Conservation (phyloP, 169 alveolate species). For the Plasmodium reichenowi region DNA sequence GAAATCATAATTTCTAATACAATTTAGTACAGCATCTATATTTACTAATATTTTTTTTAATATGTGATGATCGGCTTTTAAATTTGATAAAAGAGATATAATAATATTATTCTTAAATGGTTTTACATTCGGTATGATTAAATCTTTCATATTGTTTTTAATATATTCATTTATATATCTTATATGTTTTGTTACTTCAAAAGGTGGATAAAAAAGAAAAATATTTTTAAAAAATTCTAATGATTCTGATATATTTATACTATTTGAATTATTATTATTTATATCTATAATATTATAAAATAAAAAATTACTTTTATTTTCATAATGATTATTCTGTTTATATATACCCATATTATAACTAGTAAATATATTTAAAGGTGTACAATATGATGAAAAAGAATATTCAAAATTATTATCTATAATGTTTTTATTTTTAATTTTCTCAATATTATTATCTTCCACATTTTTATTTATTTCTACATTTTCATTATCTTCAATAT, state of each 20-base stretch:
- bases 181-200: slow-evolving; percentile 68
- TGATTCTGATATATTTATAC: slow-evolving; percentile 60
- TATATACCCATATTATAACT: slow-evolving; percentile 76
- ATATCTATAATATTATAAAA: slow-evolving; percentile 69
- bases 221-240: slow-evolving; percentile 70
- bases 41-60: slow-evolving; percentile 56
- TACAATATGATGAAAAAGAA: slow-evolving; percentile 56
- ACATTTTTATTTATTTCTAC: neutral
- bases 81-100: slow-evolving; percentile 63
- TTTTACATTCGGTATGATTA: slow-evolving; percentile 62
- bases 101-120: slow-evolving; percentile 66
- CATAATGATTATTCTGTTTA: slow-evolving; percentile 62
- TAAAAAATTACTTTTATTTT: slow-evolving; percentile 52
- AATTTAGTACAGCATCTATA: slow-evolving; percentile 35
- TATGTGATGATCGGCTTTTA: slow-evolving; percentile 66
- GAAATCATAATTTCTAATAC: slow-evolving; percentile 42
- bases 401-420: slow-evolving; percentile 16
- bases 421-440: neutral
- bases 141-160: slow-evolving; percentile 7
- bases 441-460: neutral
- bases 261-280: slow-evolving; percentile 38
- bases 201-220: slow-evolving; percentile 71
- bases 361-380: slow-evolving; percentile 72
- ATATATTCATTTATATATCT: slow-evolving; percentile 71
- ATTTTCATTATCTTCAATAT: neutral